Evolutionary conservation across 192 early-diverging fungal species (phyloP).

Genomic region (Kickxella alabastrina): DNA sequence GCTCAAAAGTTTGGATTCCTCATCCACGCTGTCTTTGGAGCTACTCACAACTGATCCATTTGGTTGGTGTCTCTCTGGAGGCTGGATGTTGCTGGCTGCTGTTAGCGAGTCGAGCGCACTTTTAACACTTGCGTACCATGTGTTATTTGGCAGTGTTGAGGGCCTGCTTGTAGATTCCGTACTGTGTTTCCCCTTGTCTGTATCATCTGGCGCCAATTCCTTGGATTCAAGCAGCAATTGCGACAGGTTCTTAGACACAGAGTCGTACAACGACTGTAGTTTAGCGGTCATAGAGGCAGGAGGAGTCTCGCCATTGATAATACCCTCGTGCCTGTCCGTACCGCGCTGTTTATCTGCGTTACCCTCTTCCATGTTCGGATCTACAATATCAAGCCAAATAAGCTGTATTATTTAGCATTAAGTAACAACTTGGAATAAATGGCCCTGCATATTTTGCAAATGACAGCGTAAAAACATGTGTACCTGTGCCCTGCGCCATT

Average conservation of each 20-base stretch:
- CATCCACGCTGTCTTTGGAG: background rate
- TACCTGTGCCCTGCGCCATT: constrained; percentile 25
- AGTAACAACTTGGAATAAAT: no score
- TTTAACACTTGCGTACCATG: constrained; percentile 6
- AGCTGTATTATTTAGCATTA: constrained; percentile 1
- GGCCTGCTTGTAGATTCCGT: no score
- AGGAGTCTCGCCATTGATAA: background rate
- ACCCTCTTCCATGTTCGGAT: background rate
- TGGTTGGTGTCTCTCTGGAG: background rate
- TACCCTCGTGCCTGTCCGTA: background rate
- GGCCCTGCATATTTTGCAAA: no score
- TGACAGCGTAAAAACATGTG: background rate
- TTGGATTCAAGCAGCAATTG: background rate
- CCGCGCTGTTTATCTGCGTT: constrained; percentile 4
- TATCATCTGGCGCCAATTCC: background rate
- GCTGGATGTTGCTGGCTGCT: background rate
- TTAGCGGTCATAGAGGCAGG: background rate
- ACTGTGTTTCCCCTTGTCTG: no score
- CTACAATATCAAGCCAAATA: no score
- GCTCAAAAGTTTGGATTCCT: constrained; percentile 10
- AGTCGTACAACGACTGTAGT: constrained; percentile 15
- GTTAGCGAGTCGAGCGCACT: constrained; percentile 11
- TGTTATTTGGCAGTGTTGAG: background rate
- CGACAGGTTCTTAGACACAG: constrained; percentile 4
- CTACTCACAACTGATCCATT: no score